Evolutionary conservation across 179 eudicot species (phyloP), one percentile per base, ranked within the genome.

Genomic region (Carnegiea gigantea): DNA sequence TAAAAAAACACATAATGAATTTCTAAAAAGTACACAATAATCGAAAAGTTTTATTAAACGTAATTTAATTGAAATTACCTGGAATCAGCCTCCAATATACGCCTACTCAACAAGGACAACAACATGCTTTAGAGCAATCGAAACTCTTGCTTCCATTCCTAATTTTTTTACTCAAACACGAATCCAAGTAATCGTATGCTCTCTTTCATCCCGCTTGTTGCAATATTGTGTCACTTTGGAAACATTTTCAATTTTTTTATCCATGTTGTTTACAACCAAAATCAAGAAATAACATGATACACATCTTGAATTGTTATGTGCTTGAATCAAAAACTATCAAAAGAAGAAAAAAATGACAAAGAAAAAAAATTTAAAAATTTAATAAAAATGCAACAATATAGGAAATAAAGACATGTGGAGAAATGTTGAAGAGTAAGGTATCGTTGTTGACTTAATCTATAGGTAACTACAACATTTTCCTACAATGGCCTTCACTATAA

Each of bases 31-130:
- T 48, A 48, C 9, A 9, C 15, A 5, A 18, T 54, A 54, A 54
- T 15, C 62, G 4, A 11, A 21, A 15, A 54, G 23, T 5, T 40
- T 40, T 40, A 40, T 5, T 2, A 4, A 54, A 54, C 15, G 0
- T 40, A 40, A 54, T 54, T 6, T 17, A 3, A 21, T 36, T 38
- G 15, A 44, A 70, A 10, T 20, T 93, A 95, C 98, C 98, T 93
- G 87, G 95, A 91, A 89, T 93, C 98, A 79, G 86, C 97, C 70
- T 93, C 90, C 88, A 93, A 87, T 48, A 86, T 74, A 70, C 98
- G 95, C 86, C 92, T 93, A 87, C 98, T 95, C 89, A 93, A 89
- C 86, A 92, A 90, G 84, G 98, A 93, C 86, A 93, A 88, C 95
- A 95, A 92, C 98, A 95, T 95, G 81, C 86, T 89, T 93, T 59